A percentile compares a stretch with the other conserved stretches of the same genome.
Evolutionary conservation across 805 yeast species (phyloP).

Genomic region (Suhomyces sp.): DNA sequence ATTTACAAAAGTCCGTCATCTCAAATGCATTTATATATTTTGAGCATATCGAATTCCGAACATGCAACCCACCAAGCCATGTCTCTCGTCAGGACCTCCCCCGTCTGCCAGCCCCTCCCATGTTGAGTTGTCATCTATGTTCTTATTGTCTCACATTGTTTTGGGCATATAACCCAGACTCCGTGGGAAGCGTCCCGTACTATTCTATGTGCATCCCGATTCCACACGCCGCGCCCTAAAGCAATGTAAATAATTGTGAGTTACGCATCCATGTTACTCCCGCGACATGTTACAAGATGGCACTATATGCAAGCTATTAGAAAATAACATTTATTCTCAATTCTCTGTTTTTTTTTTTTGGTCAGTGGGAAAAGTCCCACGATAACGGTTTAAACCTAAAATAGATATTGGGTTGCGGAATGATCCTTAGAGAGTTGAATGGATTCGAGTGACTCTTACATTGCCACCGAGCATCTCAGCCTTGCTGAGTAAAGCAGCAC

Average conservation of each 20-base stretch:
- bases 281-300: neutral
- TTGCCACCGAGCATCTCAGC: neutral
- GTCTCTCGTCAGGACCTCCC: neutral
- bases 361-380: neutral
- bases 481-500: neutral
- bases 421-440: neutral
- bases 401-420: neutral
- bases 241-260: neutral
- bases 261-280: neutral
- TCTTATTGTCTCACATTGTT: neutral
- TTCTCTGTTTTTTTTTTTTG: neutral
- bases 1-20: neutral
- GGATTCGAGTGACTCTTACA: neutral
- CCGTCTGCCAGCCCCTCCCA: neutral
- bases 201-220: neutral
- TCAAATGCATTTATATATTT: neutral
- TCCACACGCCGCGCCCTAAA: neutral
- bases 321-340: neutral
- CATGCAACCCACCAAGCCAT: neutral
- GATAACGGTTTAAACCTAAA: neutral
- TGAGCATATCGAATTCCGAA: neutral
- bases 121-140: neutral
- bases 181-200: neutral
- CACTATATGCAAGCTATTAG: neutral
- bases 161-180: neutral